Evolutionary conservation across 2,329 filamentous ascomycete genomes (phyloP).

Genomic region (Rosellinia necatrix): DNA sequence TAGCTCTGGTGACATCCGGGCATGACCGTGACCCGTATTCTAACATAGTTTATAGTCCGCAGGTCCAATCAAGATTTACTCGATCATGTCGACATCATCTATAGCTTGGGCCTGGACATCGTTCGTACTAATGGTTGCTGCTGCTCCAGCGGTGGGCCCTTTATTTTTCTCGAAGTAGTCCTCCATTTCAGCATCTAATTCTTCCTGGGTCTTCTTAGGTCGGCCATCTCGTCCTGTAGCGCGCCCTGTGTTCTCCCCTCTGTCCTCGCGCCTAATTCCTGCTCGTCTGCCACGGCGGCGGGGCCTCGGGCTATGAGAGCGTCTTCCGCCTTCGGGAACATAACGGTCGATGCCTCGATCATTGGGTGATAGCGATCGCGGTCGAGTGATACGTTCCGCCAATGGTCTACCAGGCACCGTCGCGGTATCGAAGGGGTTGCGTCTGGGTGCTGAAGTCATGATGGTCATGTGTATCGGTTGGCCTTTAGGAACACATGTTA

Average conservation of each 20-base stretch:
- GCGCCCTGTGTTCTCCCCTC: slow-evolving; percentile 44
- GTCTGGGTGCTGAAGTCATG: slow-evolving; percentile 57
- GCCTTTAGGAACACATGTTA: slow-evolving; percentile 48
- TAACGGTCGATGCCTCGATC: slow-evolving; percentile 79
- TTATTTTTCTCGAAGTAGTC: slow-evolving; percentile 75
- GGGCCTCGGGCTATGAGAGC: slow-evolving; percentile 65
- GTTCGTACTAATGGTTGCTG: slow-evolving; percentile 40
- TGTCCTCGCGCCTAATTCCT: slow-evolving; percentile 51
- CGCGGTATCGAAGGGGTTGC: slow-evolving; percentile 62
- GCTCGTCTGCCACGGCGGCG: slow-evolving; percentile 52
- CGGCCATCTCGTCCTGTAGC: slow-evolving; percentile 58
- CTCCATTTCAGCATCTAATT: slow-evolving; percentile 95
- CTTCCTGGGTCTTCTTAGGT: slow-evolving; percentile 84
- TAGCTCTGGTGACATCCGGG: not conserved
- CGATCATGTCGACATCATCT: slow-evolving; percentile 74
- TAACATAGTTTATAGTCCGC: not conserved
- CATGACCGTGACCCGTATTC: slow-evolving; percentile 1
- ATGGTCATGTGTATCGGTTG: slow-evolving; percentile 80
- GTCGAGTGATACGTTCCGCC: slow-evolving; percentile 68
- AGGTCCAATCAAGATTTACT: slow-evolving; percentile 40
- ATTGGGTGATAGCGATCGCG: slow-evolving; percentile 65
- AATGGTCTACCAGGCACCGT: slow-evolving; percentile 61
- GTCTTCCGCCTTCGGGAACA: slow-evolving; percentile 64
- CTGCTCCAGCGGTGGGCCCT: slow-evolving; percentile 42
- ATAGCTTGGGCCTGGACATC: slow-evolving; percentile 33